A percentile compares a stretch with the other conserved stretches of the same genome.
These are phyloP conservation scores for bread wheat (Triticum aestivum) DNA, from an alignment of 176 grass and related monocot genomes.

Conservation along the genomic window DNA sequence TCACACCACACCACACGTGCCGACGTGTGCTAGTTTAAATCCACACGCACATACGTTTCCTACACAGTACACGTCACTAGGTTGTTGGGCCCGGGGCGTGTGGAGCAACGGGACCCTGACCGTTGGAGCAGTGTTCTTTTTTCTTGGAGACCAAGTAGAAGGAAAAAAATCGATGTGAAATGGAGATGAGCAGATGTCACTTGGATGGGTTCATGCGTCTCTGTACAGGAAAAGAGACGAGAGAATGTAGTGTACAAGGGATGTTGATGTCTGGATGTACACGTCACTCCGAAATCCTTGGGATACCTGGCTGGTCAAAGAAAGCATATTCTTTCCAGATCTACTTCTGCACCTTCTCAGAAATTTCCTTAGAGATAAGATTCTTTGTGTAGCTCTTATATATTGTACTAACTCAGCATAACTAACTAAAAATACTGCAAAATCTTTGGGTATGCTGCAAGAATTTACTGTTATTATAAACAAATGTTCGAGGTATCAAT, in stretches of 20 bases:
- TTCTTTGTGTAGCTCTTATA: neutral
- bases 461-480: no score
- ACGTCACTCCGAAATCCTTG: neutral
- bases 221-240: neutral
- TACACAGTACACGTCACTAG: no score
- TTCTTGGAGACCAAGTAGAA: neutral
- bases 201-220: neutral
- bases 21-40: neutral
- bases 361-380: neutral
- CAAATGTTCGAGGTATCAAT: no score
- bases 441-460: neutral
- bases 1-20: neutral
- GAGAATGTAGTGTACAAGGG: neutral
- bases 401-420: no score
- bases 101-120: neutral
- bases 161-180: neutral
- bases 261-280: neutral
- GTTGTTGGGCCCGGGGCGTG: no score
- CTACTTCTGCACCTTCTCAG: neutral
- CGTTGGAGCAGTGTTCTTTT: neutral
- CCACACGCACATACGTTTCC: no score
- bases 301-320: neutral
- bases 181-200: neutral
- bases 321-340: neutral
- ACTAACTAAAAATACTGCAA: neutral